Evolutionary conservation across 805 yeast genomes (phyloP).

Genomic region (Grigorovia transvaalensis): DNA sequence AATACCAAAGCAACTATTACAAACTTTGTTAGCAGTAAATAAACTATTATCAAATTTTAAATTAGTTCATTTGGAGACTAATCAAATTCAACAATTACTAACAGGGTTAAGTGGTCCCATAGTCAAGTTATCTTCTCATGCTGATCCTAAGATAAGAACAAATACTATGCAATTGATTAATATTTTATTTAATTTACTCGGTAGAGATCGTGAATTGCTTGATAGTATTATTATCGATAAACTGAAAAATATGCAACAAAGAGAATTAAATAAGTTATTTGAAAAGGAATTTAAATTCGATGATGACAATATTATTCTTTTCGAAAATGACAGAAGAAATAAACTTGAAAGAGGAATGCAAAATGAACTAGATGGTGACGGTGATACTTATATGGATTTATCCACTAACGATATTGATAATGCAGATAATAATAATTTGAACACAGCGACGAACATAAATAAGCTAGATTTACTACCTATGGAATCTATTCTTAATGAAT

Average conservation of each 20-base stretch:
- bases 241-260: constrained; percentile 86
- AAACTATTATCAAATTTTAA: constrained; percentile 38
- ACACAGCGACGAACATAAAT: constrained; percentile 32
- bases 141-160: constrained; percentile 76
- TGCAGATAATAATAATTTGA: constrained; percentile 1
- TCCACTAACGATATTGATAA: not conserved
- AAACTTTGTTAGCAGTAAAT: constrained; percentile 45
- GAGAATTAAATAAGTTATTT: constrained; percentile 65
- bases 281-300: not conserved
- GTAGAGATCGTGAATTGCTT: constrained; percentile 37
- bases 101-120: constrained; percentile 43
- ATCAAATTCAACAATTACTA: constrained; percentile 1
- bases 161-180: constrained; percentile 64
- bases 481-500: constrained; percentile 49
- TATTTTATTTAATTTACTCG: constrained; percentile 65
- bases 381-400: constrained; percentile 29
- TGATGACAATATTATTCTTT: constrained; percentile 15
- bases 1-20: constrained; percentile 71
- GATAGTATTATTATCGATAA: constrained; percentile 52
- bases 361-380: constrained; percentile 27
- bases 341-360: not conserved
- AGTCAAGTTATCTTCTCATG: constrained; percentile 68
- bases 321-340: constrained; percentile 10
- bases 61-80: constrained; percentile 9
- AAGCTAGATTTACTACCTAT: constrained; percentile 66